Evolutionary conservation across 495 filamentous ascomycete species (phyloP), one percentile per base, ranked within the genome.

Genomic region (Penicillium maclennaniae): DNA sequence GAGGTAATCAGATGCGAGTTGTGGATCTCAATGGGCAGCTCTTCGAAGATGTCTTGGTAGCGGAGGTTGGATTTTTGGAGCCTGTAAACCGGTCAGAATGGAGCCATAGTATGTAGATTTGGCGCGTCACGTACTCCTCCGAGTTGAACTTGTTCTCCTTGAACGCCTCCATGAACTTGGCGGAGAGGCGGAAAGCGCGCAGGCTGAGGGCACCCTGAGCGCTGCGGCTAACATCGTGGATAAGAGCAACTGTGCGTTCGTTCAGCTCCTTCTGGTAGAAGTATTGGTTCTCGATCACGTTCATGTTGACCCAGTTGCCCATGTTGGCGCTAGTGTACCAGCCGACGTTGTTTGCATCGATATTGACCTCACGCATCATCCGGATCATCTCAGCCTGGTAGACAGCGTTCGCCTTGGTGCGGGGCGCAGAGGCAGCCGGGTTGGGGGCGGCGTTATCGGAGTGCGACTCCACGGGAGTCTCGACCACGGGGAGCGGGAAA

Each of bases 321-420:
- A 98, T 93, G 73, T 91, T 96, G 53, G 92, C 91, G 72, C 91
- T 97, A 49, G 90, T 96, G 73, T 98, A 98, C 92, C 92, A 98
- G 52, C 93, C 93, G 49, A 95, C 91, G 61, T 90, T 96, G 77
- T 97, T 95, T 55, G 93, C 93, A 70, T 98, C 93, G 49, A 97
- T 88, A 67, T 98, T 98, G 60, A 98, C 95, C 71, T 97, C 95
- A 65, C 91, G 84, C 36, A 98, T 78, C 70, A 91, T 92, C 58
- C 89, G 87, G 68, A 98, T 91, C 93, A 97, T 97, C 73, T 98
- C 95, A 54, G 85, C 87, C 75, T 96, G 92, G 71, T 98, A 98
- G 53, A 74, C 76, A 15, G 83, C 78, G 67, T 96, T 97, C 44
- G 88, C 80, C 77, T 97, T 98, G 17, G 91, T 86, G 48, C 93